phyloP scores from a whole-genome alignment of 176 grass and related monocot genomes.

The Luzula sylvatica region DNA sequence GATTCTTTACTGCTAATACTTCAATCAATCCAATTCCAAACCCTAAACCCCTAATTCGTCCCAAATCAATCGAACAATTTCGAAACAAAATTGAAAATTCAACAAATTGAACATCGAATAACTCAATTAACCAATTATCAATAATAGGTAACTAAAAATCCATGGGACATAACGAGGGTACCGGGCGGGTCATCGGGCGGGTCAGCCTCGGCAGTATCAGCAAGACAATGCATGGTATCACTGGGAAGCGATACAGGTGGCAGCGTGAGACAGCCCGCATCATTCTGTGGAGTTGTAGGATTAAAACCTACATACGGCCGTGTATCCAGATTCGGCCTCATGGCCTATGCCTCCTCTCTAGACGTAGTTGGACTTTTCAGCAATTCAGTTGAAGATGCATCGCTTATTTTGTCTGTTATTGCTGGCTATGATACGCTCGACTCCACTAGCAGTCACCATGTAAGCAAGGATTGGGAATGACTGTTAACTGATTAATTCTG shows the following conservation, averaged over 20 bases:
- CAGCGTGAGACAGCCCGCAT: conserved; percentile 93
- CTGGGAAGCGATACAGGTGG: conserved; percentile 94
- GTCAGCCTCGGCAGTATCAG: conserved; percentile 78
- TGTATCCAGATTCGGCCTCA: conserved; percentile 83
- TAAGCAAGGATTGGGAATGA: conserved; percentile 22
- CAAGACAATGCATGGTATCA: conserved; percentile 72
- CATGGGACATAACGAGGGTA: conserved; percentile 72
- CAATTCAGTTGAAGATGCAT: conserved; percentile 58
- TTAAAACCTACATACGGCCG: conserved; percentile 93
- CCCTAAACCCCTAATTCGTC: too few species aligned
- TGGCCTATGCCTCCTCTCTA: conserved; percentile 90
- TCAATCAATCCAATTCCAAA: too few species aligned
- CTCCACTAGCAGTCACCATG: conserved; percentile 62
- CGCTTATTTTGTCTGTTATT: conserved; percentile 56
- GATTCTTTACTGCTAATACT: too few species aligned
- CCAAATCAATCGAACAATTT: too few species aligned
- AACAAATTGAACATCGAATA: too few species aligned
- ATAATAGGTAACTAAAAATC: conserved; percentile 77
- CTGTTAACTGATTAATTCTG: too few species aligned
- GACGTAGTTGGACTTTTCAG: conserved; percentile 87
- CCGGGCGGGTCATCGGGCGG: conserved; percentile 91
- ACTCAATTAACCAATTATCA: not conserved
- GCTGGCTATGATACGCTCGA: conserved; percentile 87
- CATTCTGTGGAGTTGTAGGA: conserved; percentile 87
- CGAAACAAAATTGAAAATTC: too few species aligned